These are phyloP conservation scores for Cercospora zeina DNA, from an alignment of 2,329 filamentous ascomycete species.

Conservation along the genomic window DNA sequence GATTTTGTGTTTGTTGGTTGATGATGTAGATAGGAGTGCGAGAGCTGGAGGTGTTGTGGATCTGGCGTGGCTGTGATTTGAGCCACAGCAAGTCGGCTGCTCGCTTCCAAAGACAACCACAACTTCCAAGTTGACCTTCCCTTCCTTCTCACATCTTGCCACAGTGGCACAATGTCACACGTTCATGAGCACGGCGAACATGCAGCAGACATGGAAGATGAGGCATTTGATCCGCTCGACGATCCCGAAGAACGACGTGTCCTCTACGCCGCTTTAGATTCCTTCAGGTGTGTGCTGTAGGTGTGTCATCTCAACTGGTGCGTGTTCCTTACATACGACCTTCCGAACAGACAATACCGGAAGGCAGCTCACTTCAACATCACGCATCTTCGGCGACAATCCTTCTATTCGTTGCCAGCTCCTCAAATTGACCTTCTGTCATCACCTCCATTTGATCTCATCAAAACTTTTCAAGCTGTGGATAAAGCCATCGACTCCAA, in stretches of 20 bases:
- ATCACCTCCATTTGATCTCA: constrained; percentile 75
- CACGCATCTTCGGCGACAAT: constrained; percentile 84
- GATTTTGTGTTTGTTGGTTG: background rate
- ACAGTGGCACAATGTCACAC: background rate
- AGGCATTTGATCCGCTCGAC: constrained; percentile 55
- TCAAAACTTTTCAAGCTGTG: constrained; percentile 73
- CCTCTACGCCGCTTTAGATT: constrained; percentile 80
- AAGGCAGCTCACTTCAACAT: constrained; percentile 83
- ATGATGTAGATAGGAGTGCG: background rate
- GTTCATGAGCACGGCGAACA: background rate
- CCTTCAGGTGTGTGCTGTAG: constrained; percentile 67
- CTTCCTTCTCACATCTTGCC: background rate
- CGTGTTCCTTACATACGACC: constrained; percentile 2
- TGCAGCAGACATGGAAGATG: background rate
- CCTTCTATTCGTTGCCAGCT: constrained; percentile 87
- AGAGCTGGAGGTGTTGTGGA: background rate
- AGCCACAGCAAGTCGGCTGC: background rate
- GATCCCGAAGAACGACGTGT: constrained; percentile 81
- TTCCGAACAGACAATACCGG: constrained; percentile 59
- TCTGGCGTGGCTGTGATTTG: constrained; percentile 2
- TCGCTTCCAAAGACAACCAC: background rate
- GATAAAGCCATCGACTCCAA: constrained; percentile 90
- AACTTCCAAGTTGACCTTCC: background rate
- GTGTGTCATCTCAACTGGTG: constrained; percentile 16
- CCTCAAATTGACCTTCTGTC: constrained; percentile 82